Evolutionary conservation across 2,329 filamentous ascomycete species (phyloP).

Genomic region (Coniosporium tulheliwenetii): DNA sequence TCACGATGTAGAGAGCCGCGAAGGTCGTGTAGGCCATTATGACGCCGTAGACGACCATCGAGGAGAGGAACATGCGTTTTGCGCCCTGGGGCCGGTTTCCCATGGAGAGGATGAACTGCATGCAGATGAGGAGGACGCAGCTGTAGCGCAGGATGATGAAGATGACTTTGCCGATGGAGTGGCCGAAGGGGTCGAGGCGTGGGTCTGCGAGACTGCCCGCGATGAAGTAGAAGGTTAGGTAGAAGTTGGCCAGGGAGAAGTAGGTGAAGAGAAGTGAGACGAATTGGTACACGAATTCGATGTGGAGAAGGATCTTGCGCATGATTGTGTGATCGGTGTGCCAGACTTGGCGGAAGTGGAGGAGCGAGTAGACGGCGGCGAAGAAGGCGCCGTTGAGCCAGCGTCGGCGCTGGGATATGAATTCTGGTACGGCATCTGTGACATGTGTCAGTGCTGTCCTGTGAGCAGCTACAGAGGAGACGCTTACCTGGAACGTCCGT

Average conservation of each 20-base stretch:
- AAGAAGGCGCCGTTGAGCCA: slow-evolving; percentile 99
- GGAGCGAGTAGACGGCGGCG: slow-evolving; percentile 89
- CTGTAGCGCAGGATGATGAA: slow-evolving; percentile 77
- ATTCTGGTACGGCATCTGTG: slow-evolving; percentile 78
- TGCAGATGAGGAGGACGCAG: slow-evolving; percentile 73
- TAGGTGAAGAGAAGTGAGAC: slow-evolving; percentile 89
- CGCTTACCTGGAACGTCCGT: slow-evolving; percentile 86
- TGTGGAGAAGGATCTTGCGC: slow-evolving; percentile 80
- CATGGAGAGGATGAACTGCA: slow-evolving; percentile 92
- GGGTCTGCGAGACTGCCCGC: slow-evolving; percentile 75
- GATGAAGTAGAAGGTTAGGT: slow-evolving; percentile 96
- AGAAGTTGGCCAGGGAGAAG: slow-evolving; percentile 98
- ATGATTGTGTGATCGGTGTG: slow-evolving; percentile 76
- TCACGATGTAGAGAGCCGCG: slow-evolving; percentile 73
- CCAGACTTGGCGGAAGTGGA: slow-evolving; percentile 92
- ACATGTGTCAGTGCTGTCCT: neutral
- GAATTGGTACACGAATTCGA: slow-evolving; percentile 93
- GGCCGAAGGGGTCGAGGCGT: slow-evolving; percentile 76
- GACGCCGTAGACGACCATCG: slow-evolving; percentile 77
- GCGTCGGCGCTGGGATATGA: slow-evolving; percentile 86
- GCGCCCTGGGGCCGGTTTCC: slow-evolving; percentile 93
- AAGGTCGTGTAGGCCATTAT: slow-evolving; percentile 97
- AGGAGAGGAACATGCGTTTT: slow-evolving; percentile 73
- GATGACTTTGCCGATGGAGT: slow-evolving; percentile 68
- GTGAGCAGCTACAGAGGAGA: too few relatives aligned